phyloP scores from a whole-genome alignment of 176 grass and related monocot genomes.

The Aegilops bicornis region DNA sequence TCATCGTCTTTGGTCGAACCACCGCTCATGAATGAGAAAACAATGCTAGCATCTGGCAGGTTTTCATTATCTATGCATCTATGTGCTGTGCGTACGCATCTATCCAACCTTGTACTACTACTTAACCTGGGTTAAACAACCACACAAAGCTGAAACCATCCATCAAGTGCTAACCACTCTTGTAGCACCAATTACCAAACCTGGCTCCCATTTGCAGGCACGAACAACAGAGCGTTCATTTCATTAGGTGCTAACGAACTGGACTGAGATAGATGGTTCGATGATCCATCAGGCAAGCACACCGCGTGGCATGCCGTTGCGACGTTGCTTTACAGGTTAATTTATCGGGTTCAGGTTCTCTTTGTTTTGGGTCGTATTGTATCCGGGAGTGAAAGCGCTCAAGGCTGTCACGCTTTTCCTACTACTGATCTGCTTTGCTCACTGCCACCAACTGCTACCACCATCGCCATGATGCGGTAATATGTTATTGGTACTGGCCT shows the following conservation, averaged over 20 bases:
- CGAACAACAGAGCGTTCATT: not conserved
- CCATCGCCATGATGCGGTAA: not conserved
- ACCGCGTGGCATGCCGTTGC: not conserved
- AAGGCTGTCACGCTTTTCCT: conserved; percentile 1
- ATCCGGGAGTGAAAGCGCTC: not conserved
- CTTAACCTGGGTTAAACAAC: not conserved
- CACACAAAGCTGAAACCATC: not conserved
- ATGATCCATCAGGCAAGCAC: not conserved
- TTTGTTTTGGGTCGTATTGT: not conserved
- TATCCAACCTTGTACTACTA: not conserved
- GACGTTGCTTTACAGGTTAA: not conserved
- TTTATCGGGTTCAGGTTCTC: not conserved
- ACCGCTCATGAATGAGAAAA: not conserved
- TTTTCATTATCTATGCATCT: not conserved
- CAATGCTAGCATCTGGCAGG: not conserved
- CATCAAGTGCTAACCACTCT: not conserved
- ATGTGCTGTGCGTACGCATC: not conserved
- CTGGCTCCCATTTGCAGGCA: not conserved
- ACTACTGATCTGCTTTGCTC: not conserved
- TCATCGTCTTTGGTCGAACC: not conserved
- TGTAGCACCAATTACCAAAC: not conserved
- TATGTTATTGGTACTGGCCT: not conserved
- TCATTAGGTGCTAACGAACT: not conserved
- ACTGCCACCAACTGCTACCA: not conserved
- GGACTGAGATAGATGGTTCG: not conserved